Evolutionary conservation across 257 asterid species (phyloP), one percentile per base, ranked within the genome.

Genomic region (Solanum peruvianum): DNA sequence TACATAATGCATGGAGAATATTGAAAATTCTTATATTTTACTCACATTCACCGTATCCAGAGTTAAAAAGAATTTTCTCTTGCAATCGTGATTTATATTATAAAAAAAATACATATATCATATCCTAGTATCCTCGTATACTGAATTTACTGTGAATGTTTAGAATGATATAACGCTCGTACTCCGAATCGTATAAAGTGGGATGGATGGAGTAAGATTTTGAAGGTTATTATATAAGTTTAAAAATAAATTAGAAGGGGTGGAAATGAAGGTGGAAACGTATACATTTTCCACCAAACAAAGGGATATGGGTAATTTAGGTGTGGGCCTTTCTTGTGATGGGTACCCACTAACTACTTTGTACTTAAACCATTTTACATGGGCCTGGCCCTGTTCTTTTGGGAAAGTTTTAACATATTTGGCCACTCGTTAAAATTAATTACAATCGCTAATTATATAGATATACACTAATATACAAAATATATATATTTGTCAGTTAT

Each of bases 301-400:
- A 87, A 85, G 35, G 71, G 84, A 85, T 47, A 87, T 49, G 47
- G 86, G 67, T 80, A 84, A 47, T 75, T 86, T 66, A 62, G 71
- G 62, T 64, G 91, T 89, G 95, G 93, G 93, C 86, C 92, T 91
- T 77, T 73, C 78, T 72, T 72, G 72, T 89, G 93, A 91, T 88
- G 92, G 90, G 88, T 89, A 73, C 93, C 91, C 94, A 90, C 89
- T 86, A 89, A 87, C 89, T 86, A 89, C 90, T 88, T 88, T 92
- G 90, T 91, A 91, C 67, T 88, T 41, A 58, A 88, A 88, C 81
- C 89, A 69, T 85, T 70, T 85, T 84, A 27, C 86, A 41, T 84
- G 76, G 87, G 87, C 87, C 66, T 70, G 39, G n/a, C 73, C 86
- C 84, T 87, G 67, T 82, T 86, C 37, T 86, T 72, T 31, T 18